Conservation (phyloP, 306 rosid genomes). For the Pyrus bretschneideri region DNA sequence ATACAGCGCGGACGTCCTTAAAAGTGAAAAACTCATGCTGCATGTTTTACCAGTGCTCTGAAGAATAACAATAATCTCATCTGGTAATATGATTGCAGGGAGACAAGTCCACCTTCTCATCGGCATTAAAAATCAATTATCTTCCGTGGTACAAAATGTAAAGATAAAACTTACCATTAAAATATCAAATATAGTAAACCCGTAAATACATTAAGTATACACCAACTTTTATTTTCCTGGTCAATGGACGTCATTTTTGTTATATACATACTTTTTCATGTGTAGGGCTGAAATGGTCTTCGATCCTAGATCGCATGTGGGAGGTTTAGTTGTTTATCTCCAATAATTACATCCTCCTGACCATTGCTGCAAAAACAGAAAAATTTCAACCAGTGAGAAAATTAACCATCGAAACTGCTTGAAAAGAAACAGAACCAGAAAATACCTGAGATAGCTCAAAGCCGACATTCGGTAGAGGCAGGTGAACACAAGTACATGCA, state of each 20-base stretch:
- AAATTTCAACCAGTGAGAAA: neutral
- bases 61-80: neutral
- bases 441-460: slow-evolving; percentile 79
- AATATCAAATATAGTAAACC: neutral
- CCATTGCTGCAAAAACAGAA: slow-evolving; percentile 55
- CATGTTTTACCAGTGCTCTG: neutral
- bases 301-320: slow-evolving; percentile 39
- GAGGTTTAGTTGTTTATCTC: slow-evolving; percentile 50
- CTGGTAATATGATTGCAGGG: neutral
- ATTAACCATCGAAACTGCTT: neutral
- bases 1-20: no score
- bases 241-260: neutral
- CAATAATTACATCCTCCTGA: slow-evolving; percentile 47
- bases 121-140: neutral
- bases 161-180: neutral
- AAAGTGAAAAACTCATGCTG: neutral
- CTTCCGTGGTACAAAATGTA: neutral
- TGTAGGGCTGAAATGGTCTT: neutral
- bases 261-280: neutral
- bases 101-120: neutral
- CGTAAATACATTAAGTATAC: neutral
- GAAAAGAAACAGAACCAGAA: neutral
- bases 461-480: slow-evolving; percentile 98
- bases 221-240: neutral
- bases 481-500: slow-evolving; percentile 84